These are phyloP conservation scores for Podospora didyma DNA, from an alignment of 495 filamentous ascomycete species.

Conservation along the genomic window DNA sequence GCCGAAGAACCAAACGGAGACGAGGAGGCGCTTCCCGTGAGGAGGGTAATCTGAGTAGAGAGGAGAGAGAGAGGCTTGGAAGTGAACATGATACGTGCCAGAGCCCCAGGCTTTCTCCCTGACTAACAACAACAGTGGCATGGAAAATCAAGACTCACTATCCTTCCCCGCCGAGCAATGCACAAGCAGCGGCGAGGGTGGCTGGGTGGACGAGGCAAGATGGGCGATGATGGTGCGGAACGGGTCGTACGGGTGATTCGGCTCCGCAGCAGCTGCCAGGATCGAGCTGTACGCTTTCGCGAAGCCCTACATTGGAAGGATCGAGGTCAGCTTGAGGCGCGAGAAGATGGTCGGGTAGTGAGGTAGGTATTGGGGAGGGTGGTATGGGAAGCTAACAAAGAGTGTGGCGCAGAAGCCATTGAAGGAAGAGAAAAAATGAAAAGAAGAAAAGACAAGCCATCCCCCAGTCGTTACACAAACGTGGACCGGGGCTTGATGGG, in stretches of 20 bases:
- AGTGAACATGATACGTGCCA: constrained; percentile 12
- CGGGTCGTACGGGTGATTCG: constrained; percentile 29
- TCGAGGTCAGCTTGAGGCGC: neutral
- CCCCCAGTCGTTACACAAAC: no score
- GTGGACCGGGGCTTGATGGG: no score
- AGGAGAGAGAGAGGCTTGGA: neutral
- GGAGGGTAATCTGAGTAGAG: no score
- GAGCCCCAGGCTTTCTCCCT: constrained; percentile 14
- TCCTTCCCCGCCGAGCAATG: constrained; percentile 39
- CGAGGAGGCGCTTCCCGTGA: no score
- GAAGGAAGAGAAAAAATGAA: no score
- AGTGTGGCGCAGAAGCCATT: no score
- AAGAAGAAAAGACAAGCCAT: no score
- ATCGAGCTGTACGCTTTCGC: constrained; percentile 51
- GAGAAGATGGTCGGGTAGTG: no score
- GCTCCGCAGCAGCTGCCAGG: constrained; percentile 34
- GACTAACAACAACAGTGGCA: constrained; percentile 28
- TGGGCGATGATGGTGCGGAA: constrained; percentile 42
- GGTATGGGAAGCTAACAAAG: no score
- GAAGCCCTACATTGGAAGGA: constrained; percentile 37
- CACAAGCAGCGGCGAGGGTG: constrained; percentile 28
- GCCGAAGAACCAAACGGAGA: no score
- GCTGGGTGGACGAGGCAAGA: constrained; percentile 25
- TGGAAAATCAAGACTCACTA: constrained; percentile 24
- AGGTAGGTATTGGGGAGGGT: no score